Conservation (phyloP, 2,329 filamentous ascomycete genomes). For the Westerdykella aurantiaca region DNA sequence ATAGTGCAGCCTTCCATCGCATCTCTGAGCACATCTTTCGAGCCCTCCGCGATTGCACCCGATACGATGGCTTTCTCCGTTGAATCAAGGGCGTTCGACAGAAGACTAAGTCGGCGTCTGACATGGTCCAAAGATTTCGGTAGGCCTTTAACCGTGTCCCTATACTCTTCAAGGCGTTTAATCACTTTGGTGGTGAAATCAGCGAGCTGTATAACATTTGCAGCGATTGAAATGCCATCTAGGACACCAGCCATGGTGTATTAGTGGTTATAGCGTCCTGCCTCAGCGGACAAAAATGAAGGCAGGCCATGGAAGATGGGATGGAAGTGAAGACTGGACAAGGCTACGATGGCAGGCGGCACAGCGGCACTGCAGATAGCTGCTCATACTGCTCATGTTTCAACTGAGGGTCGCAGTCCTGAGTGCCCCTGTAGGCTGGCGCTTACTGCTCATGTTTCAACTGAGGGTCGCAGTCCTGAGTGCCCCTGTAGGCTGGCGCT, state of each 20-base stretch:
- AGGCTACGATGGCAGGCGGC: too few species aligned
- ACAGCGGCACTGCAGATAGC: too few species aligned
- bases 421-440: too few species aligned
- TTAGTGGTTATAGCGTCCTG: too few species aligned
- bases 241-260: not conserved
- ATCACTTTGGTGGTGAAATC: conserved; percentile 7
- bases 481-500: too few species aligned
- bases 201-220: conserved; percentile 15
- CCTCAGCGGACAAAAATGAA: too few species aligned
- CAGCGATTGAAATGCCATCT: conserved; percentile 5
- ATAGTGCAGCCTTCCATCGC: conserved; percentile 7
- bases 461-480: too few species aligned
- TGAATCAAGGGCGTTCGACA: conserved; percentile 6
- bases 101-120: conserved; percentile 7
- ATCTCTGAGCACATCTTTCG: conserved; percentile 5
- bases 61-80: conserved; percentile 2
- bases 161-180: conserved; percentile 10
- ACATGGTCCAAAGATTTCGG: conserved; percentile 8
- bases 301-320: too few species aligned
- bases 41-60: conserved; percentile 4
- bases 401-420: too few species aligned
- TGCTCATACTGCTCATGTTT: too few species aligned
- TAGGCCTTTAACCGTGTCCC: conserved; percentile 3
- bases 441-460: too few species aligned
- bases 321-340: too few species aligned